phyloP scores from a whole-genome alignment of 371 early-diverging fungal genomes.

The Mucor indicus region DNA sequence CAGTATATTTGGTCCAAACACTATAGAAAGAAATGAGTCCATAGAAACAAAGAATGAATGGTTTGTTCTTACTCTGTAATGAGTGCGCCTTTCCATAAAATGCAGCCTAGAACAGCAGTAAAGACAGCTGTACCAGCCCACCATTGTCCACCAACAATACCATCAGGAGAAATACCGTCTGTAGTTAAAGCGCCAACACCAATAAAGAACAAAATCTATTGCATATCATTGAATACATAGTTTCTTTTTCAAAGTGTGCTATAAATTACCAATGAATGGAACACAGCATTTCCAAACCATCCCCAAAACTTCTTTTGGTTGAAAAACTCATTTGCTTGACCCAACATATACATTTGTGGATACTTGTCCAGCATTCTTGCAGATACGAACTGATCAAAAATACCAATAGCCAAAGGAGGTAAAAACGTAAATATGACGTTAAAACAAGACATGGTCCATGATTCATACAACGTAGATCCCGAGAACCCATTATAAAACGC shows the following conservation, averaged over 20 bases:
- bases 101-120: slow-evolving; percentile 76
- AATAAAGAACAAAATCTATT: slow-evolving; percentile 61
- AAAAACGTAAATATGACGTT: slow-evolving; percentile 89
- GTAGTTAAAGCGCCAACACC: slow-evolving; percentile 58
- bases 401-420: slow-evolving; percentile 87
- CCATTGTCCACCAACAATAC: slow-evolving; percentile 77
- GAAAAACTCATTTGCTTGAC: slow-evolving; percentile 89
- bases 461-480: slow-evolving; percentile 91
- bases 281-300: slow-evolving; percentile 92
- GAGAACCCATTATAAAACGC: slow-evolving; percentile 89
- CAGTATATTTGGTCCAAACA: slow-evolving; percentile 85
- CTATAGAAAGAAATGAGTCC: slow-evolving; percentile 24
- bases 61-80: slow-evolving; percentile 67
- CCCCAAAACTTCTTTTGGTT: slow-evolving; percentile 93
- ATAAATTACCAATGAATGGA: slow-evolving; percentile 73
- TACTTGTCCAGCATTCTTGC: slow-evolving; percentile 94
- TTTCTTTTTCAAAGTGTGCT: not conserved
- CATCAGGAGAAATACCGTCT: slow-evolving; percentile 62
- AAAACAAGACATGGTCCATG: slow-evolving; percentile 90
- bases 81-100: slow-evolving; percentile 80
- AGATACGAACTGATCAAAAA: slow-evolving; percentile 91
- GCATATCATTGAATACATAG: not conserved
- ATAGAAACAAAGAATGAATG: not conserved
- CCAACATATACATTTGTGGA: slow-evolving; percentile 95
- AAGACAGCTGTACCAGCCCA: slow-evolving; percentile 76